Base-by-base conservation (phyloP, 306 rosid species). In the Medicago ruthenica region DNA sequence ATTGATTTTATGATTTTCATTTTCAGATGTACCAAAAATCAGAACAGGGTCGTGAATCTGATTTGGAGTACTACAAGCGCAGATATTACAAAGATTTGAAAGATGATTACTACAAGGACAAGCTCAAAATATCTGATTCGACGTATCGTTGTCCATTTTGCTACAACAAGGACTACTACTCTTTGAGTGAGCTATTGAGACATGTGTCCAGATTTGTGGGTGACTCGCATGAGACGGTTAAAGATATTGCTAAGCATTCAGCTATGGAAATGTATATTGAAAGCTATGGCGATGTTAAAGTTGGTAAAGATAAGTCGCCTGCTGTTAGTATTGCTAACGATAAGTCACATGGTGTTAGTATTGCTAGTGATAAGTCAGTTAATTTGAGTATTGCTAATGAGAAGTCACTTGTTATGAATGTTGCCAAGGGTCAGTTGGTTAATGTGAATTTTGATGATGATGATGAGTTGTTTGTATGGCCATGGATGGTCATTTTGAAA, bases 91-190 rank as follows among this genome's bases (percentile, higher is more conserved):
- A 48, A 3, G 82, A 87, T 34, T 57, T 89, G 70, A 92, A 85
- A 85, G 71, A 18, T 16, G 90, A 83, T 20, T 41, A 27, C 17
- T 27, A 40, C 44, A 75, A 57, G 48, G 21, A 40, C 44, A 75
- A 57, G 48, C 47, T 91, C 10, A 79, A 76, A 73, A 40, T 51
- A 71, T 82, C 90, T 17, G 31, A 66, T 79, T 83, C 92, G 34
- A 71, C 53, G 9, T 94, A 86, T 60, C 70, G 63, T 65, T 91
- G 96, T 74, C 98, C 98, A 17, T 93, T 80, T 77, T 93, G 96
- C 71, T 11, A 1, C 9, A 81, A 70, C 17, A 73, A 84, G 58
- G 59, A 45, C 10, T 83, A 81, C 42, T 84, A 80, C 80, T 51
- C 10, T 9, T 57, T 78, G 5, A 79, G 47, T 75, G 90, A 91